Evolutionary conservation across 83 land plant species (phyloP).

Genomic region (Larix sibirica): DNA sequence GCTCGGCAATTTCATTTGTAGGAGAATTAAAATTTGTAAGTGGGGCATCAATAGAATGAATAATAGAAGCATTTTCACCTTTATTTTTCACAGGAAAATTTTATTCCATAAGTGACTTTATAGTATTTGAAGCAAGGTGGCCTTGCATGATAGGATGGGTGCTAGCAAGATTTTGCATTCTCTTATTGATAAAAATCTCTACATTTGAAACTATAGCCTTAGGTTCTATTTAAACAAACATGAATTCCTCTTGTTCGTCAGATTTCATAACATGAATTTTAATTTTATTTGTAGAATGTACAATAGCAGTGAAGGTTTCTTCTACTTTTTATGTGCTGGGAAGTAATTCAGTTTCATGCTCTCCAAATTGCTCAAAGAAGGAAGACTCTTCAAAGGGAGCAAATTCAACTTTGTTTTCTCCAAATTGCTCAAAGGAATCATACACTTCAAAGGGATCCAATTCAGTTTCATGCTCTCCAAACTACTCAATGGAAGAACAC

Average conservation of each 20-base stretch:
- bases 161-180: neutral
- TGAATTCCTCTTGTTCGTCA: neutral
- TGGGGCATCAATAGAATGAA: too few species aligned
- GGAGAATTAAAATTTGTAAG: too few species aligned
- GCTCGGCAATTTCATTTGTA: too few species aligned
- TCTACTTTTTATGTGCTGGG: neutral
- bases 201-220: neutral
- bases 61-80: too few species aligned
- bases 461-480: neutral
- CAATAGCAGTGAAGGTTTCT: neutral
- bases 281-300: neutral
- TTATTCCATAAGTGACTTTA: too few species aligned
- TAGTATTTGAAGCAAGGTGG: constrained; percentile 1
- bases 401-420: neutral
- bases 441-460: neutral
- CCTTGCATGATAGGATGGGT: neutral
- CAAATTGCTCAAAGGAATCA: neutral
- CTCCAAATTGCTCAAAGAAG: neutral
- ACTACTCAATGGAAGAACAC: neutral
- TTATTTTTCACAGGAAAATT: too few species aligned
- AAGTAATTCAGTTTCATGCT: neutral
- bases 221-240: neutral
- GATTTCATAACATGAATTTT: neutral
- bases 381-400: neutral
- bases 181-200: neutral